Evolutionary conservation across 1,284 basidiomycete genomes (phyloP), one percentile per base, ranked within the genome.

Genomic region (Cutaneotrichosporon daszewskae): DNA sequence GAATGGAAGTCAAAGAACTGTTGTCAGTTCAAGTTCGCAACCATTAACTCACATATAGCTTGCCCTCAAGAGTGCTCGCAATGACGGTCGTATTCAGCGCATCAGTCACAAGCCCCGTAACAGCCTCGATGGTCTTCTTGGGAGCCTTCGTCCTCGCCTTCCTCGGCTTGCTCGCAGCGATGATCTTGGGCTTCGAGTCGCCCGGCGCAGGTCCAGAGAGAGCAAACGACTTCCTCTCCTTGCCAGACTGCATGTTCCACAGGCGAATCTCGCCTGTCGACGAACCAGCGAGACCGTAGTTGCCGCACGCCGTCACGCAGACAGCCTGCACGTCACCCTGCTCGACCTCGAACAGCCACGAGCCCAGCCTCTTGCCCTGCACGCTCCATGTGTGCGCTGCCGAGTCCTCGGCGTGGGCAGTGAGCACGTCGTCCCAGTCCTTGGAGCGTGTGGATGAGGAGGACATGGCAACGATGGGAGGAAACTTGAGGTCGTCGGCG

Each of bases 391-490:
- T 85, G 22, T 89, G 77, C 1, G 85, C 85, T 43, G 82, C 78
- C 2, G 78, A 75, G 58, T 91, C 87, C 35, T 88, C 87, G 1
- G 79, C 75, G 64, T 97, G 94, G 0, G 82, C 82, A 9, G 94
- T 92, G 5, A 99, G 70, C 32, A 98, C 84, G 59, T 98, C 90
- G 62, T 97, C 94, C 95, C 95, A 99, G 56, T 99, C 92, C 64
- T 91, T 92, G 16, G 87, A 78, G 18, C 91, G 79, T 4, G 83
- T 79, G 3, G 81, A 77, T 5, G 88, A 90, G 69, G 83, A 85
- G 1, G 88, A 81, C 10, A 97, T 71, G 8, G 84, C 77, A 5
- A 80, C 82, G 31, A 92, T 77, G 0, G 86, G 76, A 11, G 87
- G 82, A 55, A 86, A 81, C 66, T 94, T 94, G 41, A 95, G 76